phyloP scores from a whole-genome alignment of 257 asterid genomes.

The Forsythia suspensa region DNA sequence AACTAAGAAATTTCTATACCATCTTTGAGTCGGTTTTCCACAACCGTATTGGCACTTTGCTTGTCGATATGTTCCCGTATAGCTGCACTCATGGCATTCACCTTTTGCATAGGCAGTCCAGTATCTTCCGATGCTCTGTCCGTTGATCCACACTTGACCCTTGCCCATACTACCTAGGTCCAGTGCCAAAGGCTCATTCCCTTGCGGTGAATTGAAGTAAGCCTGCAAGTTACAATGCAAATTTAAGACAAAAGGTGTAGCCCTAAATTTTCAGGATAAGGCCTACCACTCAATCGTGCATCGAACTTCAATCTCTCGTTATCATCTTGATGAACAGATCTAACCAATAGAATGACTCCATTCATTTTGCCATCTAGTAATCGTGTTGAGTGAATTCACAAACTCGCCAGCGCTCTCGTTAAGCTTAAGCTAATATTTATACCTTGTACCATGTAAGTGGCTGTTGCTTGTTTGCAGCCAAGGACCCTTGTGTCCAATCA shows the following conservation, averaged over 20 bases:
- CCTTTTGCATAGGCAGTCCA: constrained; percentile 85
- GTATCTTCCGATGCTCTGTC: constrained; percentile 85
- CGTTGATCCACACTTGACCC: constrained; percentile 90
- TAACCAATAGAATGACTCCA: background rate
- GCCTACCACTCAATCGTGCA: background rate
- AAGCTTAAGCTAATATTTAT: constrained; percentile 17
- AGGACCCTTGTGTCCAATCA: constrained; percentile 63
- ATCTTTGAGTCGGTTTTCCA: constrained; percentile 93
- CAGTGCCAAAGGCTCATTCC: constrained; percentile 73
- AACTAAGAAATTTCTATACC: constrained; percentile 40
- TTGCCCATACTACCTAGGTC: constrained; percentile 88
- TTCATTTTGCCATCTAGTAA: background rate
- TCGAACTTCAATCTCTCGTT: background rate
- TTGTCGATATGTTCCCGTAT: constrained; percentile 64
- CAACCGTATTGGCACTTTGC: constrained; percentile 84
- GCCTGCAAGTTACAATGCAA: constrained; percentile 41
- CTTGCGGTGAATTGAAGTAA: constrained; percentile 74
- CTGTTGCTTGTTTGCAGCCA: constrained; percentile 40
- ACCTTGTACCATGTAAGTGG: constrained; percentile 98
- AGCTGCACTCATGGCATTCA: constrained; percentile 62
- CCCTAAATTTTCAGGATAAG: background rate
- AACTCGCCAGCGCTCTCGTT: background rate
- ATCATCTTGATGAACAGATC: background rate
- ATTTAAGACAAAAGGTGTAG: background rate
- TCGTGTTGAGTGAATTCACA: background rate